phyloP scores from a whole-genome alignment of 192 early-diverging fungal genomes.

The Backusella psychrophila region DNA sequence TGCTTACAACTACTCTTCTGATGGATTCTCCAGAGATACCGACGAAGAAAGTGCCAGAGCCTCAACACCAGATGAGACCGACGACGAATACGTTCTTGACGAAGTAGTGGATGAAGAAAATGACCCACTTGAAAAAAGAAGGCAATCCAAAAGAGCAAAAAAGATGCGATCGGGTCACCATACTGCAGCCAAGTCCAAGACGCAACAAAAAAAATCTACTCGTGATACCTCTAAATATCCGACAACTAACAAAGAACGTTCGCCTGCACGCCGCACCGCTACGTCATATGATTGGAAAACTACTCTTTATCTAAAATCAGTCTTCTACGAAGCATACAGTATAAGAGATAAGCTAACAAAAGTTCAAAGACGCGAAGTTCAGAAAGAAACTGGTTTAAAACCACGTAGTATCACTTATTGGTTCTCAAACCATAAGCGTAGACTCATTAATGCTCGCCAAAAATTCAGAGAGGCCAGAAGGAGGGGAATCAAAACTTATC shows the following conservation, averaged over 20 bases:
- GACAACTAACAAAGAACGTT: background rate
- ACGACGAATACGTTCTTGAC: background rate
- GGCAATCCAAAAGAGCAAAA: background rate
- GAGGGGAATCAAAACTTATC: constrained; percentile 11
- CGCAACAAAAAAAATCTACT: background rate
- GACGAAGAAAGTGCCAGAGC: background rate
- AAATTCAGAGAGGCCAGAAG: constrained; percentile 13
- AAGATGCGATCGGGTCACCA: background rate
- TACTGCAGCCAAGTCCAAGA: background rate
- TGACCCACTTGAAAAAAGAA: background rate
- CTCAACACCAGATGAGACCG: background rate
- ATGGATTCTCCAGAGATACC: background rate
- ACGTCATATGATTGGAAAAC: constrained; percentile 31
- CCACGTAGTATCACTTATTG: constrained; percentile 37
- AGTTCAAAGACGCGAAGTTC: constrained; percentile 22
- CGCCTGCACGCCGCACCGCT: constrained; percentile 17
- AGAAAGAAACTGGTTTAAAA: constrained; percentile 22
- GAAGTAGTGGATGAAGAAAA: background rate
- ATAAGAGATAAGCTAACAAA: constrained; percentile 32
- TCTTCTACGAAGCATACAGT: constrained; percentile 32
- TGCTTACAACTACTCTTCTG: background rate
- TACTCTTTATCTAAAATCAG: constrained; percentile 23
- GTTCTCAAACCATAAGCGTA: constrained; percentile 37
- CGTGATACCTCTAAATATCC: background rate
- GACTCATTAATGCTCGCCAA: constrained; percentile 12